These are phyloP conservation scores for Ceratobasidium sp. DNA, from an alignment of 1,284 basidiomycete genomes.

Conservation along the genomic window DNA sequence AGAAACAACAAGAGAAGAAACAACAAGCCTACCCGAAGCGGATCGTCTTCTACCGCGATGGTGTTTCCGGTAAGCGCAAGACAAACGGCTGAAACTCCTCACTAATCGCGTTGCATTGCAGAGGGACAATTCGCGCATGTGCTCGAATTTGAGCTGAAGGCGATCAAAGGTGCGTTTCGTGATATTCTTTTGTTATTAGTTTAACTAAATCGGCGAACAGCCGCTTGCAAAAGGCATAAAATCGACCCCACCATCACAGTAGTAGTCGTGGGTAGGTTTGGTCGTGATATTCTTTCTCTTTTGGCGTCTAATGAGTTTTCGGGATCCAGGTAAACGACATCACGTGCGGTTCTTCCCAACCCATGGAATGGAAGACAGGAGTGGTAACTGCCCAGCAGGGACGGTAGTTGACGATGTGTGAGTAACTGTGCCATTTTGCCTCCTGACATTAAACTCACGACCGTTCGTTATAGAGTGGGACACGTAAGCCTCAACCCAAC, in stretches of 20 bases:
- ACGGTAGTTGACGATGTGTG: slow-evolving; percentile 65
- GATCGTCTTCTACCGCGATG: slow-evolving; percentile 46
- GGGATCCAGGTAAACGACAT: slow-evolving; percentile 47
- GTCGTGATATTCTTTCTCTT: no score
- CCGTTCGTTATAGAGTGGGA: slow-evolving; percentile 8
- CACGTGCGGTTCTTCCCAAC: slow-evolving; percentile 71
- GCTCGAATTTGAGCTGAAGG: slow-evolving; percentile 33
- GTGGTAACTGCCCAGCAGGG: slow-evolving; percentile 78
- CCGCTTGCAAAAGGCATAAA: slow-evolving; percentile 41
- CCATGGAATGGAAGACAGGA: slow-evolving; percentile 65
- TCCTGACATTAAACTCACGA: not conserved
- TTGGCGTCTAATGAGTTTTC: no score
- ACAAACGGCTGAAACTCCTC: no score
- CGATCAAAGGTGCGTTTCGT: slow-evolving; percentile 64
- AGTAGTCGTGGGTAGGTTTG: slow-evolving; percentile 46
- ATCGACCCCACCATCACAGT: slow-evolving; percentile 47
- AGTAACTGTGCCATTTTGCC: not conserved
- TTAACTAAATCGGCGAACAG: not conserved
- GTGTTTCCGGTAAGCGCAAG: slow-evolving; percentile 42
- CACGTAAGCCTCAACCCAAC: slow-evolving; percentile 55
- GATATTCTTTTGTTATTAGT: not conserved
- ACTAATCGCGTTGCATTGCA: slow-evolving; percentile 18
- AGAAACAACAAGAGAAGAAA: slow-evolving; percentile 40
- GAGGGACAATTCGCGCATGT: slow-evolving; percentile 41
- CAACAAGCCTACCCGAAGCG: slow-evolving; percentile 29